phyloP scores from a whole-genome alignment of 805 yeast genomes.

The Myxozyma monticola region DNA sequence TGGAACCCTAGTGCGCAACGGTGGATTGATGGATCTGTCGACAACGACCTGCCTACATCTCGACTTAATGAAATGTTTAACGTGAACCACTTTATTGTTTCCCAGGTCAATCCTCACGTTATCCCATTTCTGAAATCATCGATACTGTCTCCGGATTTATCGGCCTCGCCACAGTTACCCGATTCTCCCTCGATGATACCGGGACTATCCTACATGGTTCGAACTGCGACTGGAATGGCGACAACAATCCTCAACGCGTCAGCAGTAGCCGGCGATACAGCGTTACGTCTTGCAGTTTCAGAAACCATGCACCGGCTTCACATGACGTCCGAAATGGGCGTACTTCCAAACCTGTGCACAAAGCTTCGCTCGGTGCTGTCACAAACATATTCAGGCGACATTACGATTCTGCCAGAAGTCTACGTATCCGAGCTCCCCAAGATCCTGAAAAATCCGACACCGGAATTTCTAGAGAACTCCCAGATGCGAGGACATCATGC shows the following conservation, averaged over 20 bases:
- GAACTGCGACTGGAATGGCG: conserved; percentile 4
- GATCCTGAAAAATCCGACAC: conserved; percentile 77
- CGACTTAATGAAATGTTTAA: conserved; percentile 94
- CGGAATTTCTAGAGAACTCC: conserved; percentile 67
- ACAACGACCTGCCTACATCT: conserved; percentile 87
- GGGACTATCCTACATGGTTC: too few relatives aligned
- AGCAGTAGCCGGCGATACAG: conserved; percentile 9
- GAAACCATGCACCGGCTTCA: conserved; percentile 80
- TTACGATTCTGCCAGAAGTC: conserved; percentile 84
- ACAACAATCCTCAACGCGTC: conserved; percentile 10
- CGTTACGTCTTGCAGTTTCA: conserved; percentile 47
- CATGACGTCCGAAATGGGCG: conserved; percentile 70
- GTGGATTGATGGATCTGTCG: conserved; percentile 95
- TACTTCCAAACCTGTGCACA: conserved; percentile 69
- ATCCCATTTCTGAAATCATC: conserved; percentile 63
- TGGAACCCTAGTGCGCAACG: conserved; percentile 80
- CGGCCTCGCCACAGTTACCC: too few relatives aligned
- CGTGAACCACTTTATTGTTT: conserved; percentile 95
- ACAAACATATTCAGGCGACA: conserved; percentile 90
- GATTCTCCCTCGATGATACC: too few relatives aligned
- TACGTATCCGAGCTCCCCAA: conserved; percentile 56
- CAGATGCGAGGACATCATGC: conserved; percentile 83
- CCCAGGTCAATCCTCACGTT: conserved; percentile 96
- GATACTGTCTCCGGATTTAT: conserved; percentile 7
- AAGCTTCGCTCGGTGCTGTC: conserved; percentile 73